Evolutionary conservation across 2,329 filamentous ascomycete species (phyloP), one percentile per base, ranked within the genome.

Genomic region (Neophaeococcomyces aloes): DNA sequence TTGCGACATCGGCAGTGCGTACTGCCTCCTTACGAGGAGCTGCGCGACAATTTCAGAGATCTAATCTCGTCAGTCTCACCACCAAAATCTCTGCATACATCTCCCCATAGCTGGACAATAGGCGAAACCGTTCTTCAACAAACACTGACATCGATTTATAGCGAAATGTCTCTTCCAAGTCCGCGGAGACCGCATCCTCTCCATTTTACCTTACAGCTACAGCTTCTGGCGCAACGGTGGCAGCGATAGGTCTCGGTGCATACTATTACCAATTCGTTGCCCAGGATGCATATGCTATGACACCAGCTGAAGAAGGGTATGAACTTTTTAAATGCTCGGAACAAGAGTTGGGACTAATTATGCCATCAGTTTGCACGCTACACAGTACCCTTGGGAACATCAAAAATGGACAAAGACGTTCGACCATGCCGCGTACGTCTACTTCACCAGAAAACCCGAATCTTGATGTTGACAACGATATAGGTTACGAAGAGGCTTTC

Each of bases 241-340:
- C 87, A 62, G 86, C 89, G 59, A 73, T 86, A 67, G 88, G 87
- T 59, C 89, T 89, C 56, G 80, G 89, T 61, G 88, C 86, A 58
- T 96, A 88, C 87, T 96, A 95, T 74, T 94, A 89, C 68, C 86
- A 94, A 70, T 81, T 94, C 58, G 96, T 94, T 69, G 91, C 88
- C 61, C 79, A 85, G 59, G 80, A 83, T 59, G 83, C 85, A 51
- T 78, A 86, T 67, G 91, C 91, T 58, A 83, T 83, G 80, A 88
- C 89, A 58, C 87, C 86, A 53, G 83, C 83, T 61, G 91, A 98
- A 75, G 91, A 98, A 79, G 91, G 91, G 91, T 98, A 76, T 81
- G 89, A 43, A 48, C 54, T 45, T 50, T 48, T 56, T 52, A 56
- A 50, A 46, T 48, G n/a, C 56, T 55, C 49, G 46, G 57, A 46